phyloP scores from a whole-genome alignment of 768 basidiomycete genomes.

The Boletus patriciae region DNA sequence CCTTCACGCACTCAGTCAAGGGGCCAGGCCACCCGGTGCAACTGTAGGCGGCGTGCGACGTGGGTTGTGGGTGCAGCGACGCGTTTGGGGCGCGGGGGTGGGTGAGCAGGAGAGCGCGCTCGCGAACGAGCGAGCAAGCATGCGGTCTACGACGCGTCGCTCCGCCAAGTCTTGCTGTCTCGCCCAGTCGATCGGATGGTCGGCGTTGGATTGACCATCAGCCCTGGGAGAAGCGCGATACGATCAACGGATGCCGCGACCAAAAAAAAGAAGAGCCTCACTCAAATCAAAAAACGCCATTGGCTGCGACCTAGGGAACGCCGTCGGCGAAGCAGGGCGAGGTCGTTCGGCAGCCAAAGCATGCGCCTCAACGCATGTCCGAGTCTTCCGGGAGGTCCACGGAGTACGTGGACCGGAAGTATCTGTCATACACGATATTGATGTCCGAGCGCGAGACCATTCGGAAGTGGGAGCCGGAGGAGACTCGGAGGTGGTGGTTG shows the following conservation, averaged over 20 bases:
- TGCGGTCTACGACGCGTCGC: background rate
- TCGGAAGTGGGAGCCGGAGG: background rate
- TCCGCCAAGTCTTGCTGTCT: background rate
- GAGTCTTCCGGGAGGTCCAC: conserved; percentile 14
- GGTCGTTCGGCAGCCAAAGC: conserved; percentile 19
- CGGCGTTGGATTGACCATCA: background rate
- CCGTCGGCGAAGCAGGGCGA: conserved; percentile 12
- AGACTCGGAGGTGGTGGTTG: background rate
- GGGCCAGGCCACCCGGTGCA: too few relatives aligned
- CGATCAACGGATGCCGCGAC: background rate
- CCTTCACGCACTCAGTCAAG: too few relatives aligned
- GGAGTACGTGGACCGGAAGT: conserved; percentile 15
- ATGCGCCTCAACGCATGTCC: conserved; percentile 14
- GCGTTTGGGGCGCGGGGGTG: too few relatives aligned
- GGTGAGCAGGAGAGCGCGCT: too few relatives aligned
- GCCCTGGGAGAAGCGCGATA: background rate
- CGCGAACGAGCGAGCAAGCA: too few relatives aligned
- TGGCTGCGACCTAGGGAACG: background rate
- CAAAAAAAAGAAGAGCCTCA: conserved; percentile 2
- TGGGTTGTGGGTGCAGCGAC: too few relatives aligned
- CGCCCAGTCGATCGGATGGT: background rate
- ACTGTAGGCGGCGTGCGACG: too few relatives aligned
- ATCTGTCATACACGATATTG: conserved; percentile 12
- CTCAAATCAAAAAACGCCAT: conserved; percentile 15
- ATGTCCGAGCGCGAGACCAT: conserved; percentile 16